Percentiles rank a stretch among this genome's conserved stretches.
These are phyloP conservation scores for Tuber aestivum DNA, from an alignment of 495 filamentous ascomycete genomes.

Conservation along the genomic window DNA sequence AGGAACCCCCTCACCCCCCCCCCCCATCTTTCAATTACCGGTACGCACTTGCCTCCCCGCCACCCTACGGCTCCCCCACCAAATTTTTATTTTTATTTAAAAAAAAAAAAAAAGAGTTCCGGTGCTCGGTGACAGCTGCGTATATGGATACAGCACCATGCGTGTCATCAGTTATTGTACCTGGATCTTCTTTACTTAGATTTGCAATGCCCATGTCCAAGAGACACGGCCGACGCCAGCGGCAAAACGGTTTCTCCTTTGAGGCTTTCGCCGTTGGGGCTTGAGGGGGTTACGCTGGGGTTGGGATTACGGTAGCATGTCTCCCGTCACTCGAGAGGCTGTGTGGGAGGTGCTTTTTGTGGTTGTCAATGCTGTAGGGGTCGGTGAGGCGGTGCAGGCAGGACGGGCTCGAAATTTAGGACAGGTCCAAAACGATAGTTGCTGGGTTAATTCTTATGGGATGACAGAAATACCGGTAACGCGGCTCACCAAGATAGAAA, in stretches of 20 bases:
- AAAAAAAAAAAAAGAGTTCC: too few species aligned
- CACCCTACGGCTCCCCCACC: neutral
- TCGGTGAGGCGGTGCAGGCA: conserved; percentile 31
- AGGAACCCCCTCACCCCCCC: neutral
- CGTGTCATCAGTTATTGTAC: neutral
- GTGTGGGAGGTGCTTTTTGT: conserved; percentile 34
- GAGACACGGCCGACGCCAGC: neutral
- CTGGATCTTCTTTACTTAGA: neutral
- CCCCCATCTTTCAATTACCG: neutral
- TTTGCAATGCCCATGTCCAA: neutral
- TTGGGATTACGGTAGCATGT: conserved; percentile 14
- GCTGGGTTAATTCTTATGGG: conserved; percentile 31
- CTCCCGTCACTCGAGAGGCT: conserved; percentile 20
- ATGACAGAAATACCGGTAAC: conserved; percentile 33
- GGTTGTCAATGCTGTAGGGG: conserved; percentile 29
- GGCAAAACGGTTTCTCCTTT: neutral
- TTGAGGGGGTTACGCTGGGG: conserved; percentile 32
- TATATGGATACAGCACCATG: neutral
- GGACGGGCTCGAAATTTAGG: conserved; percentile 19
- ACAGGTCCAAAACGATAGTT: conserved; percentile 24
- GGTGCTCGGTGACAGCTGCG: neutral
- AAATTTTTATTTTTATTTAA: neutral
- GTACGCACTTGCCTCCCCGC: neutral
- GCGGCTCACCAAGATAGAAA: conserved; percentile 37
- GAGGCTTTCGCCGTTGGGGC: conserved; percentile 13